phyloP scores from a whole-genome alignment of 306 rosid species.

The Cyamopsis tetragonoloba region DNA sequence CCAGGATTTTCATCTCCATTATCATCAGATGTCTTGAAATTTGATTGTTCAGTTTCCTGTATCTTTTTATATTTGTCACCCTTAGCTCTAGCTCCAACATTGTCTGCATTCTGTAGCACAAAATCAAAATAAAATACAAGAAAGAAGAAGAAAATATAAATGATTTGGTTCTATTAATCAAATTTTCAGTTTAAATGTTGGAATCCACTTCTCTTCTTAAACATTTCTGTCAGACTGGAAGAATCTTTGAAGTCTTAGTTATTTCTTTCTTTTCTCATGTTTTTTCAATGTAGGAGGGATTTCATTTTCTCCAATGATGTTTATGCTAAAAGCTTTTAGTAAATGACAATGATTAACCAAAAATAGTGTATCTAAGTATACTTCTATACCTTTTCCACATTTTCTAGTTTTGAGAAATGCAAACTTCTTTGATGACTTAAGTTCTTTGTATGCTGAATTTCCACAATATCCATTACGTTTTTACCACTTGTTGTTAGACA shows the following conservation, averaged over 20 bases:
- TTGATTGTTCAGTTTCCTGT: conserved; percentile 24
- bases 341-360: conserved; percentile 12
- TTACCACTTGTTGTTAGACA: conserved; percentile 57
- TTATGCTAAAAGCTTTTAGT: neutral
- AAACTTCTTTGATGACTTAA: conserved; percentile 28
- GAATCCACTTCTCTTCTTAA: neutral
- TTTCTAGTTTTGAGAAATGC: conserved; percentile 28
- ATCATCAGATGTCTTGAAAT: conserved; percentile 34
- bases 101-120: conserved; percentile 33
- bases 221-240: conserved; percentile 9
- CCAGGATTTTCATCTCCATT: conserved; percentile 43
- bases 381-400: conserved; percentile 43
- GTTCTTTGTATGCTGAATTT: conserved; percentile 24
- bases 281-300: neutral
- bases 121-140: neutral
- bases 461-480: conserved; percentile 33
- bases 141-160: neutral
- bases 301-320: conserved; percentile 1
- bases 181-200: conserved; percentile 1
- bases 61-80: conserved; percentile 26
- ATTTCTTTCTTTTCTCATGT: neutral
- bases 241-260: neutral
- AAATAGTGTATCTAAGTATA: conserved; percentile 2
- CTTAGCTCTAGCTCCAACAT: conserved; percentile 24
- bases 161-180: neutral